A percentile compares a stretch with the other conserved stretches of the same genome.
Evolutionary conservation across 2,329 filamentous ascomycete genomes (phyloP).

Genomic region (Pseudonectria foliicola): DNA sequence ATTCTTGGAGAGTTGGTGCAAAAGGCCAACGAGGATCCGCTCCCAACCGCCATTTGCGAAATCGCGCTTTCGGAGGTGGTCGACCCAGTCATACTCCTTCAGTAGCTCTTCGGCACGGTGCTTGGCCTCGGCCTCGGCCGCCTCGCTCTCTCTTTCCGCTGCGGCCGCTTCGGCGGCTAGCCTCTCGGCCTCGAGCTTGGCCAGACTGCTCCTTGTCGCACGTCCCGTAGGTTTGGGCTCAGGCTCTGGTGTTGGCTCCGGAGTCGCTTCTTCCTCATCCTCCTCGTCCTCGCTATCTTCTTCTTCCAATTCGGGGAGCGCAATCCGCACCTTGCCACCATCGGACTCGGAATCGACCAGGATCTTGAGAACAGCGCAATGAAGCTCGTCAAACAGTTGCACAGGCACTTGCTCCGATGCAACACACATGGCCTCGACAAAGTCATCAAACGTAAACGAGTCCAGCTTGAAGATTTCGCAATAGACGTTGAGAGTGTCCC

Average conservation of each 20-base stretch:
- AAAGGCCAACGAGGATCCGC: constrained; percentile 75
- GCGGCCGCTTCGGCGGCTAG: constrained; percentile 54
- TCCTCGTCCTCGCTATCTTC: constrained; percentile 62
- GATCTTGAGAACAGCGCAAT: constrained; percentile 84
- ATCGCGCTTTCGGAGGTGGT: constrained; percentile 73
- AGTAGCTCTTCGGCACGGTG: constrained; percentile 74
- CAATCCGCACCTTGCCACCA: constrained; percentile 72
- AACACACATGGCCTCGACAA: constrained; percentile 77
- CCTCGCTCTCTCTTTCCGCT: constrained; percentile 41
- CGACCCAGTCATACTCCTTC: constrained; percentile 72
- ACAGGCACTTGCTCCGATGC: constrained; percentile 68
- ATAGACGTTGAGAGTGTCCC: constrained; percentile 98
- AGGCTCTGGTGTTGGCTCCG: constrained; percentile 58
- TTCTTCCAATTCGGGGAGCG: constrained; percentile 66
- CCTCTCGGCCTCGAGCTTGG: constrained; percentile 69
- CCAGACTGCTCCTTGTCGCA: constrained; percentile 78
- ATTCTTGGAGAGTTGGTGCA: constrained; percentile 77
- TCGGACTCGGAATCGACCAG: constrained; percentile 70
- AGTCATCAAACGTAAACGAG: constrained; percentile 97
- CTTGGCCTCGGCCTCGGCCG: constrained; percentile 41
- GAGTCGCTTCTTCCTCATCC: constrained; percentile 47
- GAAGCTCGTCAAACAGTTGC: constrained; percentile 81
- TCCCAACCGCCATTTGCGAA: constrained; percentile 90
- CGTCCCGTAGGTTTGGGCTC: constrained; percentile 60
- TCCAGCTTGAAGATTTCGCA: constrained; percentile 90